Percentiles rank a stretch among this genome's conserved stretches.
These are phyloP conservation scores for Candida ovalis DNA, from an alignment of 805 yeast species.

Conservation along the genomic window DNA sequence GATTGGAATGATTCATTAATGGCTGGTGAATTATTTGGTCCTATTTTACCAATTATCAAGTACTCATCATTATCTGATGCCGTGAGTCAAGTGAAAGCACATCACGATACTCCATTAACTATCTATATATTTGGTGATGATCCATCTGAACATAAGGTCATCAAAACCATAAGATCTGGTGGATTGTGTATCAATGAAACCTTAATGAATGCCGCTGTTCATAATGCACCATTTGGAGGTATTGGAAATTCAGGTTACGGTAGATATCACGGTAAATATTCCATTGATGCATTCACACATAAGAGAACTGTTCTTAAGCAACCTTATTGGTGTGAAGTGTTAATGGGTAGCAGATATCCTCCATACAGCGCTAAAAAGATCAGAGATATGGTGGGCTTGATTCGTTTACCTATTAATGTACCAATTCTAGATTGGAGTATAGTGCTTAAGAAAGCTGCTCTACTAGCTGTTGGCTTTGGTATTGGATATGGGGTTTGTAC, in stretches of 20 bases:
- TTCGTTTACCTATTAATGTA: neutral
- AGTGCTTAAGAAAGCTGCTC: neutral
- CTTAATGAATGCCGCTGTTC: slow-evolving; percentile 63
- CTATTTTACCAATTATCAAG: slow-evolving; percentile 70
- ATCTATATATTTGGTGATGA: slow-evolving; percentile 60
- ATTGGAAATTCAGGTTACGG: slow-evolving; percentile 84
- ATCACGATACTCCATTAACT: slow-evolving; percentile 82
- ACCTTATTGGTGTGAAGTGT: slow-evolving; percentile 55
- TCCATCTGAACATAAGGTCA: slow-evolving; percentile 43
- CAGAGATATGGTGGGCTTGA: neutral
- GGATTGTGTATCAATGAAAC: slow-evolving; percentile 70
- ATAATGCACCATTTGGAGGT: slow-evolving; percentile 84
- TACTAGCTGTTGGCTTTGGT: neutral
- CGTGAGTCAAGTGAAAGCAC: slow-evolving; percentile 38
- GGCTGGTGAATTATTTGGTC: slow-evolving; percentile 81
- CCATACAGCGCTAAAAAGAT: slow-evolving; percentile 43
- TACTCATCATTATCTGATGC: slow-evolving; percentile 45
- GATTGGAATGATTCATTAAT: slow-evolving; percentile 64
- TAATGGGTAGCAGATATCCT: slow-evolving; percentile 61
- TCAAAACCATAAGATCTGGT: slow-evolving; percentile 67
- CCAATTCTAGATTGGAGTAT: neutral
- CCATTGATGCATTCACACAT: slow-evolving; percentile 73
- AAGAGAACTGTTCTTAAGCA: slow-evolving; percentile 63
- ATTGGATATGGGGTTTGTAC: neutral
- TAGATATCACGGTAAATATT: slow-evolving; percentile 70